Percentiles rank a stretch among this genome's conserved stretches.
Conservation (phyloP, 2,329 filamentous ascomycete genomes). For the Mariannaea elegans region DNA sequence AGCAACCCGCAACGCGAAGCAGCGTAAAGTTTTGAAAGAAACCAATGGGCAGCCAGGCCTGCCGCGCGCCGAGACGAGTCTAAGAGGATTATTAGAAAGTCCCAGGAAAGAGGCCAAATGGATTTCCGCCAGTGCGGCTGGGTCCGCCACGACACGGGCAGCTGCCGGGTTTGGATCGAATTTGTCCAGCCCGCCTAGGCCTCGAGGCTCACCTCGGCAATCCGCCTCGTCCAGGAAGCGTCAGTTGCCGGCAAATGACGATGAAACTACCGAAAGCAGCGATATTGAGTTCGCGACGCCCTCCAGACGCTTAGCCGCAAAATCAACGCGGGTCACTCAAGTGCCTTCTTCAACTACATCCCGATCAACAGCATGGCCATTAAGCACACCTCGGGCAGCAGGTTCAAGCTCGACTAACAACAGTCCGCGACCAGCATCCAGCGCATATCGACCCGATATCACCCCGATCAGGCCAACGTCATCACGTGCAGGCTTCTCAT, state of each 20-base stretch:
- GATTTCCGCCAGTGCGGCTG: conserved; percentile 36
- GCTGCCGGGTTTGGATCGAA: conserved; percentile 40
- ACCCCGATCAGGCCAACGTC: conserved; percentile 11
- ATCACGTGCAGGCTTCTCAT: not conserved
- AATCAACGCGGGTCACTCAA: conserved; percentile 7
- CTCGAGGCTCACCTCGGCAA: not conserved
- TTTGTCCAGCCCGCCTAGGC: conserved; percentile 25
- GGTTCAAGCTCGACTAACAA: conserved; percentile 16
- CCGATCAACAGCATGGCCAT: conserved; percentile 24
- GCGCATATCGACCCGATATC: conserved; percentile 11
- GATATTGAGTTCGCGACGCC: conserved; percentile 31
- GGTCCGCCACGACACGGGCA: conserved; percentile 35
- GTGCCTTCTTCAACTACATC: conserved; percentile 20
- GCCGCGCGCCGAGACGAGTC: conserved; percentile 44
- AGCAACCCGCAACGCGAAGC: conserved; percentile 33
- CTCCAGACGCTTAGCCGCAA: conserved; percentile 16
- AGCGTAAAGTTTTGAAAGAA: conserved; percentile 31
- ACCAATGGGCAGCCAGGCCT: not conserved
- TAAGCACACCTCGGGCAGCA: conserved; percentile 24
- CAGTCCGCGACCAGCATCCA: conserved; percentile 1
- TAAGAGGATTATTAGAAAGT: conserved; percentile 56
- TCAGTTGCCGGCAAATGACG: conserved; percentile 15
- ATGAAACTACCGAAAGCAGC: conserved; percentile 29
- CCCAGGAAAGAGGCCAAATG: conserved; percentile 45
- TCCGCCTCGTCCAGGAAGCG: conserved; percentile 25